phyloP scores from a whole-genome alignment of 768 basidiomycete species.

The Pleurotus cornucopiae region DNA sequence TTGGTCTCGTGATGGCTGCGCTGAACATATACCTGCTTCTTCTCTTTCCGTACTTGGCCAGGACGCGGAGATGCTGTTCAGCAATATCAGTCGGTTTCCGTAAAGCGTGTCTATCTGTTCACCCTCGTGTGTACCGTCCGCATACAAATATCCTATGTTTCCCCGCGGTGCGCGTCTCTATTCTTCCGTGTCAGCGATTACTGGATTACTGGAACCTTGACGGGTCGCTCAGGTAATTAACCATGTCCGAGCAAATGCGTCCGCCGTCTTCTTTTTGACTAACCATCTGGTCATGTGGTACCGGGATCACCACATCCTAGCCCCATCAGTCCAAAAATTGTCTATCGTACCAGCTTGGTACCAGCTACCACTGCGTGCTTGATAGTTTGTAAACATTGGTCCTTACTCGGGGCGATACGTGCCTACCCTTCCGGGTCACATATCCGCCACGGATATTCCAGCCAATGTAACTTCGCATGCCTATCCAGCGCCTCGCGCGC shows the following conservation, averaged over 20 bases:
- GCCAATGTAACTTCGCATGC: neutral
- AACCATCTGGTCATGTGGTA: constrained; percentile 5
- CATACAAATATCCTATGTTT: constrained; percentile 8
- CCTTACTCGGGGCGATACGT: neutral
- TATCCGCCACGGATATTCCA: neutral
- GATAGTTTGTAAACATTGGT: neutral
- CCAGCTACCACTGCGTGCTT: neutral
- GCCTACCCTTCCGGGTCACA: neutral
- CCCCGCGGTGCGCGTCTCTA: neutral
- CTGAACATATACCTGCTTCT: neutral
- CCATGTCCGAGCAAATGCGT: constrained; percentile 5
- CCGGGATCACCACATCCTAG: neutral
- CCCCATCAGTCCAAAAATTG: constrained; percentile 3
- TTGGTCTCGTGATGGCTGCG: constrained; percentile 3
- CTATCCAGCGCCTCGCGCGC: neutral
- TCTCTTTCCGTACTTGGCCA: neutral
- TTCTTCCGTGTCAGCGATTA: neutral
- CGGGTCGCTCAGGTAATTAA: constrained; percentile 6
- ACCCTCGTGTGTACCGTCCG: neutral
- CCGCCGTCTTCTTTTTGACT: constrained; percentile 1
- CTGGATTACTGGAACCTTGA: neutral
- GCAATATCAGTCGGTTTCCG: neutral
- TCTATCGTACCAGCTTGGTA: constrained; percentile 4
- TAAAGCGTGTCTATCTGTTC: constrained; percentile 1
- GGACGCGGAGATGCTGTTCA: neutral